A percentile compares a stretch with the other conserved stretches of the same genome.
These are phyloP conservation scores for Adansonia madagascariensis DNA, from an alignment of 441 rosid species.

Conservation along the genomic window DNA sequence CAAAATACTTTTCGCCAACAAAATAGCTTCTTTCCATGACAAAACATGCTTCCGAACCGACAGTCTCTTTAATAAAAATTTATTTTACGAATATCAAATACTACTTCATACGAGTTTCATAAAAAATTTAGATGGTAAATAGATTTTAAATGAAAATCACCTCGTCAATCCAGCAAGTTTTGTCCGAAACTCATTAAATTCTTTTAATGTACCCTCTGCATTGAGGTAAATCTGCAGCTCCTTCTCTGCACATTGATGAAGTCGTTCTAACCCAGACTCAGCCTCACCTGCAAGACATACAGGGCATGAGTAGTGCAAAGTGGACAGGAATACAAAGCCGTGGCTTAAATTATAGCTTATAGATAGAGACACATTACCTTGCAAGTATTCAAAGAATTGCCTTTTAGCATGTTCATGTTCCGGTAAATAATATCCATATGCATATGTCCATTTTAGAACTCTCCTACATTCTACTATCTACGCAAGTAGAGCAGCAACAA, in stretches of 20 bases:
- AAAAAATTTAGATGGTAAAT: background rate
- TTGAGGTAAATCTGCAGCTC: conserved; percentile 58
- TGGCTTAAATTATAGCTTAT: background rate
- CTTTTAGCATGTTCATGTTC: conserved; percentile 68
- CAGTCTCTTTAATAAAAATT: background rate
- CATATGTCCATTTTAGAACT: conserved; percentile 84
- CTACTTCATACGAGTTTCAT: background rate
- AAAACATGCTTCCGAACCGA: conserved; percentile 5
- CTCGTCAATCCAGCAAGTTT: conserved; percentile 79
- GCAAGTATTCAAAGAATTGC: conserved; percentile 75
- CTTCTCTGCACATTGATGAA: conserved; percentile 84
- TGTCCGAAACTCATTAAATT: conserved; percentile 72
- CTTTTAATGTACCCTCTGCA: conserved; percentile 50
- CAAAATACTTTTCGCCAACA: background rate
- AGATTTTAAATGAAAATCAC: conserved; percentile 35
- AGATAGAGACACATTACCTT: conserved; percentile 47
- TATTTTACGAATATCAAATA: background rate
- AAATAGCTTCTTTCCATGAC: conserved; percentile 15
- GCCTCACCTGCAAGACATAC: conserved; percentile 60
- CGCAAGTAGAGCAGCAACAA: conserved; percentile 28
- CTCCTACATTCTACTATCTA: conserved; percentile 84
- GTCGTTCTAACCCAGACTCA: conserved; percentile 77
- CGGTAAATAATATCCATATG: conserved; percentile 76
- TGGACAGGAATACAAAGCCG: conserved; percentile 14
- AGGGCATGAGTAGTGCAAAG: conserved; percentile 13